Percentiles rank a stretch among this genome's conserved stretches.
Evolutionary conservation across 1,139 yeast species (phyloP).

Genomic region (Debaryomyces udenii): DNA sequence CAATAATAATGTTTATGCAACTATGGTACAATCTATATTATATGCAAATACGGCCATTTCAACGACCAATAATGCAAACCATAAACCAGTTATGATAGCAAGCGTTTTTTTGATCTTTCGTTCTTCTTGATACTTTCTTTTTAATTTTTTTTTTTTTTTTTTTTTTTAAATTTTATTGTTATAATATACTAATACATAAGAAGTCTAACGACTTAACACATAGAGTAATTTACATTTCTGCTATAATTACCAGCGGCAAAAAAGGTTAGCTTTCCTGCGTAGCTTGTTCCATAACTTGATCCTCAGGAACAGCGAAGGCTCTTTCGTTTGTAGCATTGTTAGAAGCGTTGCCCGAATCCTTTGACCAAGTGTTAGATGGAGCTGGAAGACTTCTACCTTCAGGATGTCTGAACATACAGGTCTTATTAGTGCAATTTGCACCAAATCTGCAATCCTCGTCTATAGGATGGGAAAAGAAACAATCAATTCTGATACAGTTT

Average conservation of each 20-base stretch:
- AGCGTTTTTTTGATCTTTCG: slow-evolving; percentile 1
- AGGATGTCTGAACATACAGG: slow-evolving; percentile 79
- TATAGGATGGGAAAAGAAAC: slow-evolving; percentile 80
- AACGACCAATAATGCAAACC: neutral
- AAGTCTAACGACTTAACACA: slow-evolving; percentile 3
- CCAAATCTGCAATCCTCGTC: slow-evolving; percentile 82
- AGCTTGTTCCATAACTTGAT: slow-evolving; percentile 75
- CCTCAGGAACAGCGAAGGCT: slow-evolving; percentile 78
- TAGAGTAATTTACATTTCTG: no score
- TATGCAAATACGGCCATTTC: slow-evolving; percentile 3
- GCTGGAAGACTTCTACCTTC: slow-evolving; percentile 54
- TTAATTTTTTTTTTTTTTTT: slow-evolving; percentile 18
- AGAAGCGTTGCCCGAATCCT: slow-evolving; percentile 20
- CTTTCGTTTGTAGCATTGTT: slow-evolving; percentile 51
- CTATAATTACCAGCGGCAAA: no score
- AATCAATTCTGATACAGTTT: slow-evolving; percentile 75
- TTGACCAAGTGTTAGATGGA: slow-evolving; percentile 49
- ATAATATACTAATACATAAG: slow-evolving; percentile 15
- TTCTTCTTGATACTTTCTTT: slow-evolving; percentile 10
- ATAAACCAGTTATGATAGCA: slow-evolving; percentile 2
- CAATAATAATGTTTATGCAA: neutral
- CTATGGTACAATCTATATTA: neutral
- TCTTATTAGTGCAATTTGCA: slow-evolving; percentile 65
- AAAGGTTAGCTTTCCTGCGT: slow-evolving; percentile 31
- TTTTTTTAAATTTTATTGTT: slow-evolving; percentile 21